These are phyloP conservation scores for Pelargonium citronellum DNA, from an alignment of 441 rosid species.

Conservation along the genomic window DNA sequence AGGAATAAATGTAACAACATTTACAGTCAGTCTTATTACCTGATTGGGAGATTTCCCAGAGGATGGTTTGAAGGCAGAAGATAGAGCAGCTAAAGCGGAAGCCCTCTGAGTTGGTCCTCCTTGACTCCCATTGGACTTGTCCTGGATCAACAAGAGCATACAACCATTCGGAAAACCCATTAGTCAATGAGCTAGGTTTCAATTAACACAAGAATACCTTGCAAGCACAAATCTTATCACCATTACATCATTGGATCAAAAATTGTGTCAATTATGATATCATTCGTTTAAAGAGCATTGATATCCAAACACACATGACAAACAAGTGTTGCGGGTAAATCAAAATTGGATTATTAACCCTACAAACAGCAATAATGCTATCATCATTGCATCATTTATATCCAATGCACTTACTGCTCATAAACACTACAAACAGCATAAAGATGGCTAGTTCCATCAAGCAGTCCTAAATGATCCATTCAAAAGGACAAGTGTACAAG, in stretches of 20 bases:
- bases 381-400: not conserved
- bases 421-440: not conserved
- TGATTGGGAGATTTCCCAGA: slow-evolving; percentile 39
- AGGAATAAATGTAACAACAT: not conserved
- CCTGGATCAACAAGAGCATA: slow-evolving; percentile 40
- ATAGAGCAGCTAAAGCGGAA: slow-evolving; percentile 94
- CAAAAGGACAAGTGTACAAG: not conserved
- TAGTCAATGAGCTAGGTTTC: slow-evolving; percentile 3
- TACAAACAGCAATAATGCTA: not conserved
- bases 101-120: slow-evolving; percentile 98
- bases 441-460: not conserved
- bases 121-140: slow-evolving; percentile 65
- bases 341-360: not conserved
- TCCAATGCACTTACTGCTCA: not conserved
- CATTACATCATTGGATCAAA: not conserved
- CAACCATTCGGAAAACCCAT: slow-evolving; percentile 14
- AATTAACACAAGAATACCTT: not conserved
- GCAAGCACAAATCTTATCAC: not conserved
- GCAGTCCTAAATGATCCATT: not conserved
- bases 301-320: not conserved
- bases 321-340: not conserved
- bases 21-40: slow-evolving; percentile 28
- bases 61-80: slow-evolving; percentile 78
- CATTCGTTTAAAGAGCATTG: not conserved
- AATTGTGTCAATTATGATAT: not conserved